A percentile compares a stretch with the other conserved stretches of the same genome.
Conservation (phyloP, 148 eudicot species). For the Rhododendron ovatum region DNA sequence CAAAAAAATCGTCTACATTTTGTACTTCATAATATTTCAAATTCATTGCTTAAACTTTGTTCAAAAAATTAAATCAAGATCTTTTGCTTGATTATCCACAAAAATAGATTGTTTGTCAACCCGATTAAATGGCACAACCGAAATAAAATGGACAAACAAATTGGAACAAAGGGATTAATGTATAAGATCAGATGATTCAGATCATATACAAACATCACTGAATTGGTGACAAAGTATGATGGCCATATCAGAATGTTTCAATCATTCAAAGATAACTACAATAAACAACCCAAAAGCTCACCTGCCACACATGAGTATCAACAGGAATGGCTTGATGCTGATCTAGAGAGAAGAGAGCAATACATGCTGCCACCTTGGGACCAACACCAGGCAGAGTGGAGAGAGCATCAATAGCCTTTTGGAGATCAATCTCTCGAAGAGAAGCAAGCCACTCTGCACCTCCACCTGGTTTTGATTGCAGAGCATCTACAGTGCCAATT, state of each 20-base stretch:
- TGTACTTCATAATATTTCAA: not conserved
- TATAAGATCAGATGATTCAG: not conserved
- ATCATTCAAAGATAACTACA: not conserved
- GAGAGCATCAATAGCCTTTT: constrained; percentile 59
- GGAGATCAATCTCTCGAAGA: constrained; percentile 62
- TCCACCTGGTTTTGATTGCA: constrained; percentile 74
- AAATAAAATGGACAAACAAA: not conserved
- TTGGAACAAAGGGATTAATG: not conserved
- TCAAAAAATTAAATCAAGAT: not conserved
- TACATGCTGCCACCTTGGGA: constrained; percentile 96
- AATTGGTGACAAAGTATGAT: not conserved
- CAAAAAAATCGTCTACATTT: not conserved
- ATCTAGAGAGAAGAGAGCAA: constrained; percentile 92
- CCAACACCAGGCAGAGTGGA: constrained; percentile 87
- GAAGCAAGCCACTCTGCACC: constrained; percentile 84
- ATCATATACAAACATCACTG: not conserved
- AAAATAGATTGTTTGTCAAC: not conserved
- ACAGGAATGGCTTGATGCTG: constrained; percentile 98
- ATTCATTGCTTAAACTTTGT: not conserved
- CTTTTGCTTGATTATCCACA: not conserved
- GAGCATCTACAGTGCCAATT: constrained; percentile 59
- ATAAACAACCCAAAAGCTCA: constrained; percentile 14
- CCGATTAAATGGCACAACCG: not conserved
- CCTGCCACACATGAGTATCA: constrained; percentile 97
- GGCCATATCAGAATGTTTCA: not conserved